Evolutionary conservation across 2,329 filamentous ascomycete species (phyloP).

Genomic region (Alternaria sp.): DNA sequence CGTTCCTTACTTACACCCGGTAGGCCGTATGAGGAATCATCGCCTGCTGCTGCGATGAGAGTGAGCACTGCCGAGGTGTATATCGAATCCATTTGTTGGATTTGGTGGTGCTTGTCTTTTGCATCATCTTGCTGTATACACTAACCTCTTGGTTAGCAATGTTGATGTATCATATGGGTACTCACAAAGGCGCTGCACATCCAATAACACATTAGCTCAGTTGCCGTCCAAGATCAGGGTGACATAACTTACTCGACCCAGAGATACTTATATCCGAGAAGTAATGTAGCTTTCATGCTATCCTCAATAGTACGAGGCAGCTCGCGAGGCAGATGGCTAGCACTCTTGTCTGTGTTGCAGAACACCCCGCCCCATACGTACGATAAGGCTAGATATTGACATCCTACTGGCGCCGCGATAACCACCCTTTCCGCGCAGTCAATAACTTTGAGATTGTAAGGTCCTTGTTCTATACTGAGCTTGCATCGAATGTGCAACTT

Average conservation of each 20-base stretch:
- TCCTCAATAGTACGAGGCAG: neutral
- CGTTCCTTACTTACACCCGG: neutral
- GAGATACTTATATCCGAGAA: neutral
- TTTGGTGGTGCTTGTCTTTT: fast-evolving
- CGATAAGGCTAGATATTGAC: neutral
- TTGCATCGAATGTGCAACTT: fast-evolving
- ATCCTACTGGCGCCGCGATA: neutral
- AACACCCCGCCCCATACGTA: neutral
- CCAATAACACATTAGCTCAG: neutral
- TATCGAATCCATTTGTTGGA: neutral
- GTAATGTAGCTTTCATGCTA: neutral
- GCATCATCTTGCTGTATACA: neutral
- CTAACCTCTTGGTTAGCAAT: neutral
- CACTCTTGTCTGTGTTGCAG: no score
- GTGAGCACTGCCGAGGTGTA: neutral
- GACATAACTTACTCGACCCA: neutral
- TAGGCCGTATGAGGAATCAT: neutral
- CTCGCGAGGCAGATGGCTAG: no score
- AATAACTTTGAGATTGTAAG: neutral
- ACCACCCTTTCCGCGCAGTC: fast-evolving
- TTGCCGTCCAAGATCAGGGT: fast-evolving
- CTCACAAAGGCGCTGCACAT: neutral
- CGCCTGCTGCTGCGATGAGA: neutral
- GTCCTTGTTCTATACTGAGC: fast-evolving
- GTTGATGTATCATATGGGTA: fast-evolving